Evolutionary conservation across 106 monocot species (phyloP), one percentile per base, ranked within the genome.

Genomic region (Hemerocallis citrina): DNA sequence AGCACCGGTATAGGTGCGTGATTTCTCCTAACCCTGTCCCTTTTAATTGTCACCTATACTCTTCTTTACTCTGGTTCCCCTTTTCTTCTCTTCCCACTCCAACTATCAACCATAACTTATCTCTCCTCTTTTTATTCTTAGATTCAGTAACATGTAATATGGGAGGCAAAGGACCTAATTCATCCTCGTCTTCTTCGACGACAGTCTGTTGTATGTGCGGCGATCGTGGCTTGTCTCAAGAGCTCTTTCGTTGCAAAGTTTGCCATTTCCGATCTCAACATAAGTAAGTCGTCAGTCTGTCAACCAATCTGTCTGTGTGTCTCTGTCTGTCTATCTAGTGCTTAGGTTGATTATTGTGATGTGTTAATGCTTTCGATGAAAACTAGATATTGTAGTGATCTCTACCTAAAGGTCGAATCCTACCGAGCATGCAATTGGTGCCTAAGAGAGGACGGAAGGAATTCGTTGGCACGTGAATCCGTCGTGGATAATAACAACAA

Each of bases 131-230:
- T 38, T 11, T 11, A 38, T 6, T 38, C 37, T 38, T 6, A 6
- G 7, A 5, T 11, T 38, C 37, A 6, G 7, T 38, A 11, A 6
- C 37, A 38, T 38, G 37, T 6, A 13, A 45, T 11, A 36, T 35
- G 57, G 57, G 21, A 32, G 32, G 52, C 65, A 68, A 45, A 21
- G 28, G 31, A 19, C 19, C 57, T 25, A 17, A 3, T 0, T 29
- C 42, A 19, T 9, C 61, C 0, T 24, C 63, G 20, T 17, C 73
- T 0, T 34, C 62, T 0, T 28, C 64, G 3, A 0, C 68, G 34
- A 55, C 43, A 5, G 71, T 71, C 32, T 81, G 81, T 33, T 81
- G 81, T 45, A 81, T 81, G 81, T 81, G 81, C 62, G 81, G 81
- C 19, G 81, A 81, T 39, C 63, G 28, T 9, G 81, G 81, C 31